Evolutionary conservation across 192 early-diverging fungal species (phyloP).

Genomic region (Haplosporangium gracile): DNA sequence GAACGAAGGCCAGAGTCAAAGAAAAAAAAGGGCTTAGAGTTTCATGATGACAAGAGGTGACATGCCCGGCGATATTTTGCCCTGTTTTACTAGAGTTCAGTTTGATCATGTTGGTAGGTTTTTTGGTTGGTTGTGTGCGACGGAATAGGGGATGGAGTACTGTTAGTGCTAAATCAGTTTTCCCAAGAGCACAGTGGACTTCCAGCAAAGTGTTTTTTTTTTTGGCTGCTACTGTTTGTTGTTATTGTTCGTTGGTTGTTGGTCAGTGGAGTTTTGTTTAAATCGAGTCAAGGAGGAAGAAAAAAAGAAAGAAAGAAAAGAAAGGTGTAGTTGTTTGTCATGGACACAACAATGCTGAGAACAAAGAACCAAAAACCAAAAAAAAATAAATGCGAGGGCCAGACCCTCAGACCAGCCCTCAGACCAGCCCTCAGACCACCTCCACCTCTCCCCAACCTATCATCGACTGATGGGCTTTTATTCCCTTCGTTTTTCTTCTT

Average conservation of each 20-base stretch:
- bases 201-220: not conserved
- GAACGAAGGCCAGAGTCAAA: not conserved
- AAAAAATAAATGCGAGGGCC: not conserved
- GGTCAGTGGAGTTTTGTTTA: too few species aligned
- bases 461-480: not conserved
- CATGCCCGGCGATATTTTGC: not conserved
- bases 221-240: not conserved
- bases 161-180: not conserved
- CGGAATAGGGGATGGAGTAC: not conserved
- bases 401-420: conserved; percentile 11
- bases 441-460: not conserved
- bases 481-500: not conserved
- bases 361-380: not conserved
- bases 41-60: not conserved
- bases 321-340: not conserved
- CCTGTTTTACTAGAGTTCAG: not conserved
- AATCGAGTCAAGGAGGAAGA: not conserved
- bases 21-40: not conserved
- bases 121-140: too few species aligned
- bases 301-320: not conserved
- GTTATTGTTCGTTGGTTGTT: too few species aligned
- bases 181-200: not conserved
- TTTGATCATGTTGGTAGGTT: not conserved
- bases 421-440: conserved; percentile 7
- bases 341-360: not conserved